These are phyloP conservation scores for Phytophthora tubulina DNA, from an alignment of 352 stramenopile species.

Conservation along the genomic window DNA sequence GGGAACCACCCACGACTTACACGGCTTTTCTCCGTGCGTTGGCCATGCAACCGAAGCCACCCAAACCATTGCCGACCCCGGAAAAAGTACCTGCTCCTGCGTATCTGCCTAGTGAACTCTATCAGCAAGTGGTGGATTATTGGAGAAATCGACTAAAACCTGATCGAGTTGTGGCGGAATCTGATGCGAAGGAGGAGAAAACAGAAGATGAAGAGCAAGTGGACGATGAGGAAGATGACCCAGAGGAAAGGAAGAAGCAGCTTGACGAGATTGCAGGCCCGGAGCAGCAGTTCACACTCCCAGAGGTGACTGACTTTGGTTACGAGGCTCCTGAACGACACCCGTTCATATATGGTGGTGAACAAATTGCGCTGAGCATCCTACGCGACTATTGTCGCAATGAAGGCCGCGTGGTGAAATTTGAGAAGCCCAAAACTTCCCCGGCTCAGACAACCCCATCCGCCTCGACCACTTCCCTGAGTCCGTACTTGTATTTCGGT, in stretches of 20 bases:
- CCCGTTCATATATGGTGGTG: constrained; percentile 82
- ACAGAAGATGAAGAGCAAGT: constrained; percentile 27
- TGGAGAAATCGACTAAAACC: constrained; percentile 43
- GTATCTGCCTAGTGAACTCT: constrained; percentile 61
- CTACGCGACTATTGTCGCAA: constrained; percentile 79
- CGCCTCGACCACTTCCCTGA: constrained; percentile 96
- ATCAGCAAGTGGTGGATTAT: constrained; percentile 71
- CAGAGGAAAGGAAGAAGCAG: constrained; percentile 32
- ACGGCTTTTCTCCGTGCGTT: constrained; percentile 71
- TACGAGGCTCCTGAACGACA: constrained; percentile 59
- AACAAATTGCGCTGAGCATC: constrained; percentile 74
- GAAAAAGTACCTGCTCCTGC: constrained; percentile 56
- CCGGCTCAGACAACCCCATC: constrained; percentile 89
- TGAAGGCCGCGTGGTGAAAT: constrained; percentile 90
- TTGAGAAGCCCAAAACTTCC: constrained; percentile 98
- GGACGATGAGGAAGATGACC: constrained; percentile 34
- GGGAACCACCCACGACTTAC: constrained; percentile 79
- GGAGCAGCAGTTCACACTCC: constrained; percentile 72
- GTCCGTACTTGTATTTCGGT: constrained; percentile 95
- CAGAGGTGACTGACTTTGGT: constrained; percentile 73
- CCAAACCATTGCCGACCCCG: constrained; percentile 55
- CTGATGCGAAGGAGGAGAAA: constrained; percentile 33
- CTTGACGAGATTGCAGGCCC: constrained; percentile 61
- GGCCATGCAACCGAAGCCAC: constrained; percentile 59
- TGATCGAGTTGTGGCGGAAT: constrained; percentile 17